Evolutionary conservation across 148 eudicot genomes (phyloP), one percentile per base, ranked within the genome.

Genomic region (Amaranthus cruentus): DNA sequence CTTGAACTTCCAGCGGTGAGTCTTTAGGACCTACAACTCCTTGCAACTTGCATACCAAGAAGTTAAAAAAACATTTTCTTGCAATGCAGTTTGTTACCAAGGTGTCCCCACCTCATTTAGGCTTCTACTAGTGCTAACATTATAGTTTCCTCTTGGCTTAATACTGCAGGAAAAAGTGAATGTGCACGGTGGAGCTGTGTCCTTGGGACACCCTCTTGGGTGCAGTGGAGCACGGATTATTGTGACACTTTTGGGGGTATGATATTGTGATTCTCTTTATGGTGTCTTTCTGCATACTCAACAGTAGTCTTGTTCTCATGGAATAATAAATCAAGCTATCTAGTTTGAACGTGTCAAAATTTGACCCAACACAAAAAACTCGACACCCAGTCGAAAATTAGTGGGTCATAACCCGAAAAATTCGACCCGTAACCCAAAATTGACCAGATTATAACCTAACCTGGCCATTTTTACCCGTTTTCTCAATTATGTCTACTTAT

Each of bases 141-240:
- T 12, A 6, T 7, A 15, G 11, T 57, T 57, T 75, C 7, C 0
- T 13, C n/a, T 69, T 66, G 59, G 7, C 7, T 59, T 68, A 68
- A 63, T 66, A 63, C 68, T 84, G 78, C 81, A 95, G 98, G 98
- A 91, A 38, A 91, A 87, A 82, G 87, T 95, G 62, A 95, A 95
- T 68, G 88, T 91, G 70, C 91, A 95, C 75, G 98, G 98, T 69
- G 98, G 98, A 83, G 98, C 97, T 71, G 98, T 95, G 54, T 89
- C 98, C 46, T 78, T 95, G 84, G 98, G 98, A 47, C 98, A 95
- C 82, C 98, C 98, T 86, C 93, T 95, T 38, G 98, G 98, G 72
- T 91, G 98, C 84, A 95, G 98, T 79, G 98, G 98, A 73, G 98
- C 98, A 70, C 97, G 98, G 81, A 91, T 95, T 73, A 75, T 91